These are phyloP conservation scores for Toxoplasma gondii DNA, from an alignment of 169 alveolate genomes.

Conservation along the genomic window DNA sequence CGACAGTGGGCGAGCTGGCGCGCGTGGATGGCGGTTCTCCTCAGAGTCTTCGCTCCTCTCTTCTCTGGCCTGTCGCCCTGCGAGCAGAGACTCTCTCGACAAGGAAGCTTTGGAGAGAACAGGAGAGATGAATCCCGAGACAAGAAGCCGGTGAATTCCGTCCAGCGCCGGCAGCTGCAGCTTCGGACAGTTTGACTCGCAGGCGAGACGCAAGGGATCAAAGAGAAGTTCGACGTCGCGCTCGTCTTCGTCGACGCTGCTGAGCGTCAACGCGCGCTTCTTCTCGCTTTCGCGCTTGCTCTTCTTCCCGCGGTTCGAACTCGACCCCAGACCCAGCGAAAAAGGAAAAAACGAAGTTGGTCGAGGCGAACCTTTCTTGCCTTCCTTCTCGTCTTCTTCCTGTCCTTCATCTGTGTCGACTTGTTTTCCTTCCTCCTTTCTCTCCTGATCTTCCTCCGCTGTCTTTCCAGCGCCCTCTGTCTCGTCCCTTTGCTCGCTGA, in stretches of 20 bases:
- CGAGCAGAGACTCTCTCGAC: background rate
- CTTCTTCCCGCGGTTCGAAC: background rate
- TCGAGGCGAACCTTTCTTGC: background rate
- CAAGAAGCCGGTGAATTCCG: slow-evolving; percentile 20
- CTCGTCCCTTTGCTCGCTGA: background rate
- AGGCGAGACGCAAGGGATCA: slow-evolving; percentile 19
- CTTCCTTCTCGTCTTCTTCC: background rate
- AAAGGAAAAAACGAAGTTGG: background rate
- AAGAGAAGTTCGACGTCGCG: background rate
- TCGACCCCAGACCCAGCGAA: background rate
- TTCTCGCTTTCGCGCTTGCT: background rate
- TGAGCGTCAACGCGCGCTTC: background rate
- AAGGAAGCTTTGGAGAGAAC: background rate
- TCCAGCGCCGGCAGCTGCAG: slow-evolving; percentile 37
- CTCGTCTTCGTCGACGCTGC: background rate
- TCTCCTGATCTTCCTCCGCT: background rate
- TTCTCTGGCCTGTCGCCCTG: background rate
- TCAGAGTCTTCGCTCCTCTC: background rate
- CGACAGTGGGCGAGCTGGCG: too few relatives aligned
- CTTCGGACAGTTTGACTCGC: background rate
- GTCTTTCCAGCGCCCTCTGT: background rate
- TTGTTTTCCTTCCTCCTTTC: background rate
- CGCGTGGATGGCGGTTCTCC: too few relatives aligned
- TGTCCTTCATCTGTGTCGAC: background rate
- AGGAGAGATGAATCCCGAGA: background rate